A percentile compares a stretch with the other conserved stretches of the same genome.
Conservation (phyloP, 495 filamentous ascomycete genomes). For the Penicillium lagena region DNA sequence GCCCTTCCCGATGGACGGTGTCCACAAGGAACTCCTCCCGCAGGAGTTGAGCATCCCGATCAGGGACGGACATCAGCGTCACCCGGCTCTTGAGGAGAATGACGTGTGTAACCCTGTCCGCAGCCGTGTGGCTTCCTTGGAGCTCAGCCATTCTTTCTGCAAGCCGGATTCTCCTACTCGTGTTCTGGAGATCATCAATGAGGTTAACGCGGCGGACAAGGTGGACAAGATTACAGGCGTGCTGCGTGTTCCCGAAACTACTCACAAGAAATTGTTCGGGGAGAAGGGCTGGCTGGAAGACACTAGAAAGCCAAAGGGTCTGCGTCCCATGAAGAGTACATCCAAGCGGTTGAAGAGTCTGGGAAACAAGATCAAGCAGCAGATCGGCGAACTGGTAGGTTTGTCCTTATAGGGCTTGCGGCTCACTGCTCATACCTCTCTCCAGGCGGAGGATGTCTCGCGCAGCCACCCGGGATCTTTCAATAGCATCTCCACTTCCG, state of each 20-base stretch:
- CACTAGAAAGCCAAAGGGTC: constrained; percentile 21
- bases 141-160: neutral
- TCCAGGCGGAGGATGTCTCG: too few species aligned
- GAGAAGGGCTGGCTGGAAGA: constrained; percentile 44
- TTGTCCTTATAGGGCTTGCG: too few species aligned
- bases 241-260: constrained; percentile 1
- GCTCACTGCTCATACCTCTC: too few species aligned
- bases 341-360: constrained; percentile 31
- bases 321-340: constrained; percentile 16
- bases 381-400: constrained; percentile 40
- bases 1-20: neutral
- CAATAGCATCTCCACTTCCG: neutral
- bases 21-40: neutral
- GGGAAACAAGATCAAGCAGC: constrained; percentile 41
- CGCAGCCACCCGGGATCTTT: too few species aligned
- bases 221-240: neutral
- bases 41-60: neutral
- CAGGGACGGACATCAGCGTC: neutral
- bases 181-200: neutral
- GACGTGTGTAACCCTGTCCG: neutral
- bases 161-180: neutral
- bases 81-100: neutral
- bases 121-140: neutral
- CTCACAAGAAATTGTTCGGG: constrained; percentile 52
- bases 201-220: neutral